A percentile compares a stretch with the other conserved stretches of the same genome.
phyloP scores from a whole-genome alignment of 2,329 filamentous ascomycete species.

The Trichoderma sp. region DNA sequence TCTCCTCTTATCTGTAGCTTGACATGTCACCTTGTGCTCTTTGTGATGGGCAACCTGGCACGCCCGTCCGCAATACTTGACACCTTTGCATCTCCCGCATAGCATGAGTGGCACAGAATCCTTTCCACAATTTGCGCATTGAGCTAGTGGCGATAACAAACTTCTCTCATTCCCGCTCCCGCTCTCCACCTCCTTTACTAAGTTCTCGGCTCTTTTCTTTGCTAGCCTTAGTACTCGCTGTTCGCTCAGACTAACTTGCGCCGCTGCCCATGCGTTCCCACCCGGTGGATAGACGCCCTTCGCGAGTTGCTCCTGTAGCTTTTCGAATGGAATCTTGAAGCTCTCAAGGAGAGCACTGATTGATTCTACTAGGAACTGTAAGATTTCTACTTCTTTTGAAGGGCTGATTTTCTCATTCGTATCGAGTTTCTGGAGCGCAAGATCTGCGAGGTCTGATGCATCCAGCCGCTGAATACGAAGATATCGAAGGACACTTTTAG shows the following conservation, averaged over 20 bases:
- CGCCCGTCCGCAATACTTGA: slow-evolving; percentile 30
- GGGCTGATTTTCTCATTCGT: slow-evolving; percentile 38
- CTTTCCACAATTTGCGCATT: slow-evolving; percentile 31
- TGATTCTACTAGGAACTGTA: slow-evolving; percentile 42
- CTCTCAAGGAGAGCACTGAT: slow-evolving; percentile 38
- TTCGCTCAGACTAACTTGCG: slow-evolving; percentile 37
- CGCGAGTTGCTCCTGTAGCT: slow-evolving; percentile 40
- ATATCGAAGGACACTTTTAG: slow-evolving; percentile 41
- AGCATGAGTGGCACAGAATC: slow-evolving; percentile 28
- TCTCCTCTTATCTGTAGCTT: slow-evolving; percentile 6
- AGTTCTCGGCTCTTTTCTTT: slow-evolving; percentile 39
- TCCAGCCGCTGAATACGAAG: slow-evolving; percentile 43
- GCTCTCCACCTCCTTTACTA: slow-evolving; percentile 33
- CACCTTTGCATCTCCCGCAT: slow-evolving; percentile 32
- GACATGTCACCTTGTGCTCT: slow-evolving; percentile 30
- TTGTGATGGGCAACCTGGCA: slow-evolving; percentile 32
- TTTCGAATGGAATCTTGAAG: slow-evolving; percentile 40
- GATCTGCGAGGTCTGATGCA: slow-evolving; percentile 37
- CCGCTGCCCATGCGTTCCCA: slow-evolving; percentile 44
- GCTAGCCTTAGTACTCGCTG: slow-evolving; percentile 42
- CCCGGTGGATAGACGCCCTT: slow-evolving; percentile 39
- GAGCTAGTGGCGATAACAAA: slow-evolving; percentile 10
- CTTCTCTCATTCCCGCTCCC: not conserved
- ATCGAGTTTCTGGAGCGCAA: slow-evolving; percentile 35
- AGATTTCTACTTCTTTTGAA: slow-evolving; percentile 41